phyloP scores from a whole-genome alignment of 2,329 filamentous ascomycete species.

The Penicillium frequentans region DNA sequence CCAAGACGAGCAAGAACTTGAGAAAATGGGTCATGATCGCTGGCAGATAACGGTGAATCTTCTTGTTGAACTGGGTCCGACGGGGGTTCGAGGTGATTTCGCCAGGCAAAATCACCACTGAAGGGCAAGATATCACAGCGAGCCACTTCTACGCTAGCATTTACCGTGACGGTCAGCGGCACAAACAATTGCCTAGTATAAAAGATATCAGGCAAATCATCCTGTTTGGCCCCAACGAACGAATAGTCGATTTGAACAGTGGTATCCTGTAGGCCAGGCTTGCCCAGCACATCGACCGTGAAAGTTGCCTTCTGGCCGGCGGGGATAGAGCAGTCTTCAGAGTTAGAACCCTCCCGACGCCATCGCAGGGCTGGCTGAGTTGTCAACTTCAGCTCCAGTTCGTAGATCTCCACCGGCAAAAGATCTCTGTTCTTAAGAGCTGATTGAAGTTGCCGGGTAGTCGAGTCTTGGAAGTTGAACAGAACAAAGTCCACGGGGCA shows the following conservation, averaged over 20 bases:
- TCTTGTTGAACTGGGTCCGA: slow-evolving; percentile 5
- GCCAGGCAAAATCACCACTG: slow-evolving; percentile 68
- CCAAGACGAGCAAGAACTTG: slow-evolving; percentile 46
- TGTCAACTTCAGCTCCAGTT: slow-evolving; percentile 77
- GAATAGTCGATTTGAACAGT: slow-evolving; percentile 85
- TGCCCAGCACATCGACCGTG: slow-evolving; percentile 81
- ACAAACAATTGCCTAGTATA: slow-evolving; percentile 81
- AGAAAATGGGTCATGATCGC: slow-evolving; percentile 45
- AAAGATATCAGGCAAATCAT: slow-evolving; percentile 70
- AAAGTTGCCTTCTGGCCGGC: slow-evolving; percentile 70
- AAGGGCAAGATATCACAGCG: slow-evolving; percentile 78
- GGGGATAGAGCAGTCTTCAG: slow-evolving; percentile 61
- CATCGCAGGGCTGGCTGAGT: slow-evolving; percentile 66
- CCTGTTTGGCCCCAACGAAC: slow-evolving; percentile 68
- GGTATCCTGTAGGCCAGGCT: slow-evolving; percentile 77
- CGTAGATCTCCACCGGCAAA: slow-evolving; percentile 75
- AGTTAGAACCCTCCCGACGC: slow-evolving; percentile 50
- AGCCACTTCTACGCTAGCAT: slow-evolving; percentile 80
- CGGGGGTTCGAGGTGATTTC: slow-evolving; percentile 31
- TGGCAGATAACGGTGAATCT: slow-evolving; percentile 17
- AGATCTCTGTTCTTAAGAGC: slow-evolving; percentile 76
- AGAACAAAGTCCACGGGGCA: slow-evolving; percentile 80
- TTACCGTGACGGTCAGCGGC: slow-evolving; percentile 84
- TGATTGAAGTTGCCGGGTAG: slow-evolving; percentile 72
- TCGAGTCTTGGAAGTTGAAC: slow-evolving; percentile 88